Percentiles rank a stretch among this genome's conserved stretches.
phyloP scores from a whole-genome alignment of 768 basidiomycete genomes.

The Phylloporus arenicola region DNA sequence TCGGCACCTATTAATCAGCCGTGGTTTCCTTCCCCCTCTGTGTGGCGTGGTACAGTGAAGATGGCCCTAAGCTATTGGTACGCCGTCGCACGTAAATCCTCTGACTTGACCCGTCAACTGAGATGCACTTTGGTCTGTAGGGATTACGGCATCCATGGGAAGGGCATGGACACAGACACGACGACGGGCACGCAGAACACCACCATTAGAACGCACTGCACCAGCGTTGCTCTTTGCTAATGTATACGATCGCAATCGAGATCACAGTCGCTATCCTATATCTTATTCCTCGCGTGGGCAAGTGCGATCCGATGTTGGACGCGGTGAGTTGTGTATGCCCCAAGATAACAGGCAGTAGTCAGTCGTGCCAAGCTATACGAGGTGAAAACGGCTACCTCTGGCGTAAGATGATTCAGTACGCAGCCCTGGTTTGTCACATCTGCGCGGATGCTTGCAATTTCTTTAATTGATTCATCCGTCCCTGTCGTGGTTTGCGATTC shows the following conservation, averaged over 20 bases:
- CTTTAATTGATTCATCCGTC: background rate
- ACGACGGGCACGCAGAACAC: constrained; percentile 33
- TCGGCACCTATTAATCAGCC: background rate
- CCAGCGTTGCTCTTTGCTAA: background rate
- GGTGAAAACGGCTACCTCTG: background rate
- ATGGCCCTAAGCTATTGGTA: constrained; percentile 71
- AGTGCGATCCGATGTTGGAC: background rate
- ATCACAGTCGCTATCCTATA: background rate
- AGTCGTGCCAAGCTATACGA: background rate
- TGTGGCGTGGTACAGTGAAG: constrained; percentile 46
- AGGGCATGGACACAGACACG: constrained; percentile 47
- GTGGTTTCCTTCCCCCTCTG: background rate
- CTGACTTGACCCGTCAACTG: background rate
- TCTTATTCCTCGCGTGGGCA: background rate
- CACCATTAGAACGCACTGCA: constrained; percentile 30
- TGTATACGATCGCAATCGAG: constrained; percentile 10
- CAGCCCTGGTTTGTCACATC: background rate
- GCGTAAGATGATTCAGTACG: background rate
- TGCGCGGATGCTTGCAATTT: background rate
- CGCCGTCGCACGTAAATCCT: background rate
- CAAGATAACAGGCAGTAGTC: background rate
- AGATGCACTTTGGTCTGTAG: constrained; percentile 25
- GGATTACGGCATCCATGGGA: constrained; percentile 64
- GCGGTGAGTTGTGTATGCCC: background rate
- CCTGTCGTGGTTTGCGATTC: background rate